Base-by-base conservation (phyloP, 805 yeast species). In the Barnettozyma botsteinii region DNA sequence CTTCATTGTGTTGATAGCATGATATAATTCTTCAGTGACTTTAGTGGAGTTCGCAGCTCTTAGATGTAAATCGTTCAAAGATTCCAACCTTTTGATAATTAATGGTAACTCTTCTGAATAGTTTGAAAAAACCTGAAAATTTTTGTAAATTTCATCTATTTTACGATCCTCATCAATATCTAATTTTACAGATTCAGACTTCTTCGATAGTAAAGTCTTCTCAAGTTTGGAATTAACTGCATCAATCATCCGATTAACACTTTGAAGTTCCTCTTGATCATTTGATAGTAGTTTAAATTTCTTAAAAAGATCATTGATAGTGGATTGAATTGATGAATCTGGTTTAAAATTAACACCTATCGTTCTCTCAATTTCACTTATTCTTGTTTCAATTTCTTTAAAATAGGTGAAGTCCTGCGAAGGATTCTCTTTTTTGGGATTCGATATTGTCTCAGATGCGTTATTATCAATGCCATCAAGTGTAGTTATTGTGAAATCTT, bases 291-390 rank as follows among this genome's bases (percentile, higher is more conserved):
- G 48, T 28, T 53, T 51, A 24, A 57, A 43, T 33, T 55, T 56
- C 23, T 64, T 43, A 38, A 52, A 56, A 0, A 64, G 38, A 13
- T 55, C 58, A 31, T 63, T 60, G 7, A 64, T 46, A 8, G 49
- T 49, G 9, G 59, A 38, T 12, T 51, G 56, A 4, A 60, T 35
- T 6, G 53, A 47, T n/a, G 42, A 19, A n/a, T 43, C 46, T 1
- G 42, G 38, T 7, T 36, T 37, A 33, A 42, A 40, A 18, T 40
- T 42, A 2, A 36, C 28, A 0, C 59, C 58, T 3, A 55, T 42
- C 2, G 41, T 28, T 26, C 39, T 41, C 26, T 55, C 59, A 4
- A 55, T 21, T 12, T 29, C 31, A 10, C 33, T 21, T 13, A 55
- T 29, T 22, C 51, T 35, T 7, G 25, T 13, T n/a, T 53, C 56